These are phyloP conservation scores for Gaultheria prostrata DNA, from an alignment of 148 eudicot genomes.

Conservation along the genomic window DNA sequence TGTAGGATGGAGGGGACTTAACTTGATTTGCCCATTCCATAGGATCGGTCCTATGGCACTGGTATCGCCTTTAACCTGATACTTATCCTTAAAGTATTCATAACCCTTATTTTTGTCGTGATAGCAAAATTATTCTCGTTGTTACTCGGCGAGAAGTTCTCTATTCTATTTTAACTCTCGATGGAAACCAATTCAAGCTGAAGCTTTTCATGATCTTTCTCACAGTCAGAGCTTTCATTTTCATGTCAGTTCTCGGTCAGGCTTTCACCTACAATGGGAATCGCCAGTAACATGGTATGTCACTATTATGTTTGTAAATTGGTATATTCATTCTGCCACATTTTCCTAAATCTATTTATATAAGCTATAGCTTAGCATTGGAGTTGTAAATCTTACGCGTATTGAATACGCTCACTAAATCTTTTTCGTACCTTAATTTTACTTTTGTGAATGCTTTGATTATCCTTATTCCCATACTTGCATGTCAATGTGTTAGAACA, in stretches of 20 bases:
- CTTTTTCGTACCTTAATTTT: neutral
- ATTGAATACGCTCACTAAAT: neutral
- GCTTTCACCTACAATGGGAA: conserved; percentile 47
- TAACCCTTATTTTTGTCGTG: conserved; percentile 2
- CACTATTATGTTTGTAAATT: conserved; percentile 10
- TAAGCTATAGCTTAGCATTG: neutral
- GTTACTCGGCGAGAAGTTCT: conserved; percentile 21
- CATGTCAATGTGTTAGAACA: no score
- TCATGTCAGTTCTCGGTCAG: conserved; percentile 58
- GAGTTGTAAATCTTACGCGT: neutral
- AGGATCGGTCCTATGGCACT: conserved; percentile 43
- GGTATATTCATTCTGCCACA: neutral
- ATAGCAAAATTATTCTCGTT: conserved; percentile 6
- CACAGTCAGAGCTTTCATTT: conserved; percentile 51
- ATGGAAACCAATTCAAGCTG: neutral
- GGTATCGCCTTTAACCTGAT: conserved; percentile 69
- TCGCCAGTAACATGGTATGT: conserved; percentile 70
- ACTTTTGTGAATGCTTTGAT: neutral
- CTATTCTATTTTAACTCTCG: no score
- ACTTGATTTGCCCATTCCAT: no score
- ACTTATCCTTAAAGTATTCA: no score
- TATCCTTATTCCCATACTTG: neutral
- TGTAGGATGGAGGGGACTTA: conserved; percentile 36
- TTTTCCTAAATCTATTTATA: neutral
- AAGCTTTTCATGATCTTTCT: conserved; percentile 15